These are phyloP conservation scores for Trametes gibbosa DNA, from an alignment of 768 basidiomycete genomes.

Conservation along the genomic window DNA sequence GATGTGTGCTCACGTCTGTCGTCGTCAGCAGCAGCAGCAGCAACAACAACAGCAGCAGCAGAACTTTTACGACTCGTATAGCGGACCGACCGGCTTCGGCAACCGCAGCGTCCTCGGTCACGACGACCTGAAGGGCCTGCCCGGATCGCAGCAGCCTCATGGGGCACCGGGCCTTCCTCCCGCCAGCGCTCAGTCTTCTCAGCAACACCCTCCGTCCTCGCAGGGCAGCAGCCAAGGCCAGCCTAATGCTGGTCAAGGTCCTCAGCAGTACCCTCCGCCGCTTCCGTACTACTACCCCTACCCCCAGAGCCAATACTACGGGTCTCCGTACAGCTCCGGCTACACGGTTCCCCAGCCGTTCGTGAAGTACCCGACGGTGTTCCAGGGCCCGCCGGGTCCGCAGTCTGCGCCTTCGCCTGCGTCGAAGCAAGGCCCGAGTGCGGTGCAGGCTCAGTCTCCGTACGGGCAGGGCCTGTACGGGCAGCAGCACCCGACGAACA, in stretches of 20 bases:
- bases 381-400: constrained; percentile 70
- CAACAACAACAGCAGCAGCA: constrained; percentile 26
- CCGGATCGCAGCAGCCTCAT: constrained; percentile 44
- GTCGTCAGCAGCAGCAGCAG: neutral
- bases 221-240: constrained; percentile 54
- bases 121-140: constrained; percentile 73
- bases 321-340: constrained; percentile 61
- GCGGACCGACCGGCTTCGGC: constrained; percentile 60
- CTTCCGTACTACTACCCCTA: constrained; percentile 60
- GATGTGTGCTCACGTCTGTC: constrained; percentile 16
- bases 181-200: constrained; percentile 49
- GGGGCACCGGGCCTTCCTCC: constrained; percentile 50
- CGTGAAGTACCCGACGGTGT: constrained; percentile 76
- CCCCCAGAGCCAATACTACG: constrained; percentile 76
- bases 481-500: constrained; percentile 51
- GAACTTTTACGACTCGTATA: constrained; percentile 79
- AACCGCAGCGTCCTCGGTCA: constrained; percentile 65
- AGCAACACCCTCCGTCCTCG: constrained; percentile 49
- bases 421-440: constrained; percentile 60
- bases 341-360: constrained; percentile 63
- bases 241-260: constrained; percentile 57
- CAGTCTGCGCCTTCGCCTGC: constrained; percentile 63
- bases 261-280: constrained; percentile 67
- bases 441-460: constrained; percentile 55
- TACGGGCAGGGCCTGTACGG: constrained; percentile 66